phyloP scores from a whole-genome alignment of 345 rosid species.

The Litchi chinensis region DNA sequence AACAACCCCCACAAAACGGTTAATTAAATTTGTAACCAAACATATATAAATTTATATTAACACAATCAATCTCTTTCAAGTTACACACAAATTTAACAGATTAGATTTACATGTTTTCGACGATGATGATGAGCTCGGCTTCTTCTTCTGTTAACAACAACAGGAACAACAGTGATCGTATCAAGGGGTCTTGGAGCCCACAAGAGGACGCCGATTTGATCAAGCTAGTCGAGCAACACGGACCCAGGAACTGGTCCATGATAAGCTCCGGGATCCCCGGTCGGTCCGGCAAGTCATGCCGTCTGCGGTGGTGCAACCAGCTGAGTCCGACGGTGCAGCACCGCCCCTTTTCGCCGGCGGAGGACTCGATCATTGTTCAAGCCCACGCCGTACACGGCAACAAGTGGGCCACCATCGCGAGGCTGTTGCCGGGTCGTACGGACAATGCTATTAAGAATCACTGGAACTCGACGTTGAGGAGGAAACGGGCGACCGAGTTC shows the following conservation, averaged over 20 bases:
- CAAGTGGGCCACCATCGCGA: conserved; percentile 72
- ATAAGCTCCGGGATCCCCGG: conserved; percentile 62
- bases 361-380: conserved; percentile 51
- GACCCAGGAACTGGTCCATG: conserved; percentile 72
- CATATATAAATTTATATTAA: too few species aligned
- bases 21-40: neutral
- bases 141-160: conserved; percentile 15
- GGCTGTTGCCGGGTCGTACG: conserved; percentile 64
- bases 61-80: too few species aligned
- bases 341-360: conserved; percentile 59
- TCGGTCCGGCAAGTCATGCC: conserved; percentile 68
- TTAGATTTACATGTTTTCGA: neutral
- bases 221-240: conserved; percentile 55
- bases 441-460: conserved; percentile 73
- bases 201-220: conserved; percentile 55
- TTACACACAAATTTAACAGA: too few species aligned
- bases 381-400: conserved; percentile 62
- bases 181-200: conserved; percentile 69
- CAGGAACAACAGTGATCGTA: conserved; percentile 21
- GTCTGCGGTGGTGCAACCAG: conserved; percentile 77
- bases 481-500: conserved; percentile 29
- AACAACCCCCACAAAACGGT: conserved; percentile 43
- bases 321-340: conserved; percentile 67
- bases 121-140: conserved; percentile 8
- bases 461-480: conserved; percentile 63